Evolutionary conservation across 495 filamentous ascomycete species (phyloP).

Genomic region (Penicillium angulare): DNA sequence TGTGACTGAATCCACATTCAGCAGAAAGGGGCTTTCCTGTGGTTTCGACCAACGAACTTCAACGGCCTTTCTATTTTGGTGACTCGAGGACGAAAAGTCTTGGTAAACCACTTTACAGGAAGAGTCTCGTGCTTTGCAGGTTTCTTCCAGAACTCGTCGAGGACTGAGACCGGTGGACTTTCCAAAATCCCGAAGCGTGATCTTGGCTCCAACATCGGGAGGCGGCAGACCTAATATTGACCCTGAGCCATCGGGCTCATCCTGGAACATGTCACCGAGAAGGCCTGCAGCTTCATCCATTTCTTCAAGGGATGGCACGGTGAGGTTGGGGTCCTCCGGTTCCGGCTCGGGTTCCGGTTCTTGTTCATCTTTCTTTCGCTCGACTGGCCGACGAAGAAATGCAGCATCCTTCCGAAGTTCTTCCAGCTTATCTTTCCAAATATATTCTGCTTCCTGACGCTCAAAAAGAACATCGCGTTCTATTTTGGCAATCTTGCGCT

Average conservation of each 20-base stretch:
- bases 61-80: slow-evolving; percentile 71
- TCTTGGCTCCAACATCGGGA: slow-evolving; percentile 15
- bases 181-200: slow-evolving; percentile 79
- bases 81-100: slow-evolving; percentile 65
- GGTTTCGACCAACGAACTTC: slow-evolving; percentile 77
- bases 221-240: slow-evolving; percentile 25
- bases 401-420: slow-evolving; percentile 61
- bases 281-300: slow-evolving; percentile 56
- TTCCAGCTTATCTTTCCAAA: slow-evolving; percentile 68
- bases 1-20: slow-evolving; percentile 37
- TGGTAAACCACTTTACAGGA: slow-evolving; percentile 61
- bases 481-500: slow-evolving; percentile 70
- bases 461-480: slow-evolving; percentile 88
- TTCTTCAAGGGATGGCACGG: slow-evolving; percentile 50
- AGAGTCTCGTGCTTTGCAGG: slow-evolving; percentile 79
- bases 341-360: slow-evolving; percentile 54
- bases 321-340: slow-evolving; percentile 27
- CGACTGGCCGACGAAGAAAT: slow-evolving; percentile 30
- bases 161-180: slow-evolving; percentile 71
- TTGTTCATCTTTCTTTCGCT: slow-evolving; percentile 31
- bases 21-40: slow-evolving; percentile 54
- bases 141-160: slow-evolving; percentile 74
- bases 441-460: slow-evolving; percentile 64
- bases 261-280: slow-evolving; percentile 68
- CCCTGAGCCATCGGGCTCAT: slow-evolving; percentile 34